Conservation (phyloP, 2,329 filamentous ascomycete species). For the Calonectria pauciramosa region DNA sequence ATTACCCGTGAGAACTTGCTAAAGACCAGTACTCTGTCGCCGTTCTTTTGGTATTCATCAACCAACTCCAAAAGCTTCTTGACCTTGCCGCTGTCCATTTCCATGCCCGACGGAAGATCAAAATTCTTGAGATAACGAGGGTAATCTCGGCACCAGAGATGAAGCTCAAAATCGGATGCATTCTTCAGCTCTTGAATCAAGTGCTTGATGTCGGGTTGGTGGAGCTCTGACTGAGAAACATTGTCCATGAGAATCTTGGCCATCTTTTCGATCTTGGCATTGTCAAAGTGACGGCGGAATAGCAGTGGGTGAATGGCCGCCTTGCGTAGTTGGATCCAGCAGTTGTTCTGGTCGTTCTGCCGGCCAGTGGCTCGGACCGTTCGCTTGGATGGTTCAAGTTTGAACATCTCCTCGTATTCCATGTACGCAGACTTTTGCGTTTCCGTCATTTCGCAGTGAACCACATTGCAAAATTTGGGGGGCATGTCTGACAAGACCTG, state of each 20-base stretch:
- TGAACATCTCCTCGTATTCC: conserved; percentile 73
- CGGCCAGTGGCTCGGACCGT: conserved; percentile 63
- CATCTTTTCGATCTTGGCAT: conserved; percentile 83
- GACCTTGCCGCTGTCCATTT: conserved; percentile 85
- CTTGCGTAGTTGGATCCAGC: conserved; percentile 92
- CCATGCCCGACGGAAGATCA: conserved; percentile 66
- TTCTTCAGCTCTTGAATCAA: conserved; percentile 69
- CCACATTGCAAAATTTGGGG: conserved; percentile 81
- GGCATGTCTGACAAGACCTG: conserved; percentile 91
- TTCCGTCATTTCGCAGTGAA: conserved; percentile 84
- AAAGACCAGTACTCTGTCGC: conserved; percentile 91
- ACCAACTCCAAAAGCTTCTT: conserved; percentile 83
- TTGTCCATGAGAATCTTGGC: conserved; percentile 81
- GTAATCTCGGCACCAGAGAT: conserved; percentile 75
- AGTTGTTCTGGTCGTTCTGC: conserved; percentile 73
- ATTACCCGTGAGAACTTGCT: conserved; percentile 94
- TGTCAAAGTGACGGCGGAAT: conserved; percentile 84
- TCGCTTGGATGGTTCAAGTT: conserved; percentile 69
- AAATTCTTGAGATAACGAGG: conserved; percentile 63
- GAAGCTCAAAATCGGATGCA: conserved; percentile 75
- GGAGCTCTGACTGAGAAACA: conserved; percentile 68
- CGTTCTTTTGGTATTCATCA: conserved; percentile 78
- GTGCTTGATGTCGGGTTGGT: conserved; percentile 65
- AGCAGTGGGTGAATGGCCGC: conserved; percentile 93
- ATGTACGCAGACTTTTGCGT: conserved; percentile 82